phyloP scores from a whole-genome alignment of 1,284 basidiomycete genomes.

The Afroboletus lepidellus region DNA sequence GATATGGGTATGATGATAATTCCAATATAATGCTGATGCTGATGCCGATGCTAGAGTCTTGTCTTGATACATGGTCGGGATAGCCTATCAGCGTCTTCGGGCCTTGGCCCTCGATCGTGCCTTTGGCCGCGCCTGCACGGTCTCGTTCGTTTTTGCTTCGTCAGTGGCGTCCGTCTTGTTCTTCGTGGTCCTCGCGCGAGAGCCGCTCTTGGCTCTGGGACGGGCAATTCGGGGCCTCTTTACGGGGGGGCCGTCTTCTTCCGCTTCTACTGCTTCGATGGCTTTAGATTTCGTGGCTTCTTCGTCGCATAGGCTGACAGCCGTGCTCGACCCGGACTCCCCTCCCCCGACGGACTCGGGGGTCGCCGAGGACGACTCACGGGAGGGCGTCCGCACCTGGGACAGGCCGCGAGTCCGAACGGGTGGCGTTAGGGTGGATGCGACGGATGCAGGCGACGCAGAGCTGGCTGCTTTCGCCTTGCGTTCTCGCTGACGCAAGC shows the following conservation, averaged over 20 bases:
- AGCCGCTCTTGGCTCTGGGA: slow-evolving; percentile 25
- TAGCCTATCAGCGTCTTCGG: slow-evolving; percentile 29
- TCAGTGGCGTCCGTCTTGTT: slow-evolving; percentile 16
- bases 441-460: slow-evolving; percentile 27
- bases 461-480: slow-evolving; percentile 19
- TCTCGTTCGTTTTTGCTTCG: slow-evolving; percentile 18
- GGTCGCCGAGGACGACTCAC: slow-evolving; percentile 23
- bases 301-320: slow-evolving; percentile 33
- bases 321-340: slow-evolving; percentile 35
- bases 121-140: slow-evolving; percentile 30
- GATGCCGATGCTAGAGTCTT: slow-evolving; percentile 13
- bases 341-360: slow-evolving; percentile 30
- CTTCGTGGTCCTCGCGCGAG: slow-evolving; percentile 23
- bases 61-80: slow-evolving; percentile 9
- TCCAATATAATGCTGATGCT: slow-evolving; percentile 9
- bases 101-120: slow-evolving; percentile 32
- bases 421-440: slow-evolving; percentile 34
- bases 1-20: slow-evolving; percentile 22
- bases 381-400: slow-evolving; percentile 19
- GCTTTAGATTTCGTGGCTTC: slow-evolving; percentile 25
- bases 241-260: slow-evolving; percentile 16
- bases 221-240: slow-evolving; percentile 25
- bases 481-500: slow-evolving; percentile 31
- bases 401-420: slow-evolving; percentile 25
- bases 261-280: slow-evolving; percentile 13